Percentiles rank a stretch among this genome's conserved stretches.
Conservation (phyloP, 176 grass and related monocot species). For the Poa annua region DNA sequence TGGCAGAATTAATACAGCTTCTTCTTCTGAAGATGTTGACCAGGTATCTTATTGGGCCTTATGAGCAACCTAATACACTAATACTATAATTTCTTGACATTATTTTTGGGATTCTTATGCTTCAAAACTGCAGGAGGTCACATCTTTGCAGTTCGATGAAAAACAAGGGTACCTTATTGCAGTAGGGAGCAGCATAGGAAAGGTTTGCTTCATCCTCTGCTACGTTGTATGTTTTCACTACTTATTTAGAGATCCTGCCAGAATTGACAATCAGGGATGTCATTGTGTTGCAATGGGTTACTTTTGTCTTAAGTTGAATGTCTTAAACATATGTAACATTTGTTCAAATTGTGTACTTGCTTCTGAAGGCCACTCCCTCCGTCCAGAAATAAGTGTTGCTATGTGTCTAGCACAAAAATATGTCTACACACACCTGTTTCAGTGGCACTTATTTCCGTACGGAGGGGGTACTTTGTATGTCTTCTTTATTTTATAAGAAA, state of each 20-base stretch:
- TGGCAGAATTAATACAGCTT: slow-evolving; percentile 76
- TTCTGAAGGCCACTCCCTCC: background rate
- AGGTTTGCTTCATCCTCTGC: slow-evolving; percentile 55
- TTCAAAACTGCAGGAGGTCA: slow-evolving; percentile 78
- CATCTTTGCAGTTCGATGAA: slow-evolving; percentile 84
- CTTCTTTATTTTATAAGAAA: background rate
- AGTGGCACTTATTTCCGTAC: too few relatives aligned
- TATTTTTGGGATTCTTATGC: slow-evolving; percentile 22
- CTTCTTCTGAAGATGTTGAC: slow-evolving; percentile 64
- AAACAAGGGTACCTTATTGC: slow-evolving; percentile 87
- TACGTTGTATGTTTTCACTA: background rate
- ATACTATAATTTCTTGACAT: slow-evolving; percentile 22
- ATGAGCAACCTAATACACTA: slow-evolving; percentile 19
- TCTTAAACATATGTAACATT: background rate
- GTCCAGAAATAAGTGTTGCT: too few relatives aligned
- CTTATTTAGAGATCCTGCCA: background rate
- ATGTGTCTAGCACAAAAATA: too few relatives aligned
- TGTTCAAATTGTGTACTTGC: slow-evolving; percentile 5
- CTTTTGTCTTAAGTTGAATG: slow-evolving; percentile 28
- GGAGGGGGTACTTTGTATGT: background rate
- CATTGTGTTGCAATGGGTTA: slow-evolving; percentile 25
- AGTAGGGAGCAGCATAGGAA: slow-evolving; percentile 83
- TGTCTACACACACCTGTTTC: too few relatives aligned
- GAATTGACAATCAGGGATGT: background rate
- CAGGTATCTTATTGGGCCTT: slow-evolving; percentile 56